A percentile compares a stretch with the other conserved stretches of the same genome.
Conservation (phyloP, 2,329 filamentous ascomycete species). For the Fusarium beomiforme region DNA sequence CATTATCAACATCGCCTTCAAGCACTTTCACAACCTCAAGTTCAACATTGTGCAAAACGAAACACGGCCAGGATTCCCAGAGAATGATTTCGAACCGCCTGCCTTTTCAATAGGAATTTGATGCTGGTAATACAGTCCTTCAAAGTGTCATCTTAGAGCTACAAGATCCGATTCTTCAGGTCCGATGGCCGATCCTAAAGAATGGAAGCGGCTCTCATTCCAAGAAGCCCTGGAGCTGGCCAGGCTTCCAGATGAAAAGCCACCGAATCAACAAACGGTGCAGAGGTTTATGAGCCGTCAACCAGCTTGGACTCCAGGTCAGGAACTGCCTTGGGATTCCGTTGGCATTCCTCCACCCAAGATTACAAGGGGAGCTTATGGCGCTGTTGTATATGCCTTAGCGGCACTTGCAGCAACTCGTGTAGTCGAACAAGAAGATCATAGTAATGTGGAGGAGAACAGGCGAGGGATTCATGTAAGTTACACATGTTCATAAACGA, state of each 20-base stretch:
- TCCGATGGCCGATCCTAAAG: conserved; percentile 18
- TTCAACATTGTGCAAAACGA: background rate
- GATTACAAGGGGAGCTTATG: conserved; percentile 46
- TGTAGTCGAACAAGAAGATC: conserved; percentile 47
- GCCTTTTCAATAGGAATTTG: background rate
- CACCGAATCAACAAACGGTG: background rate
- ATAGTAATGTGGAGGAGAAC: conserved; percentile 8
- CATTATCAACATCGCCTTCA: background rate
- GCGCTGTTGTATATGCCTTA: conserved; percentile 52
- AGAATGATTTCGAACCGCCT: fast-evolving
- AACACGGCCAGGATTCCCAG: too few relatives aligned
- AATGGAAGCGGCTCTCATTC: conserved; percentile 43
- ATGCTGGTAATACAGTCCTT: too few relatives aligned
- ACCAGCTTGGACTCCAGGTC: conserved; percentile 48
- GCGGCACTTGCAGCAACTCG: conserved; percentile 50
- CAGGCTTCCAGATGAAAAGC: conserved; percentile 33
- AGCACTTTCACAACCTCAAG: background rate
- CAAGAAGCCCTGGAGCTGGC: conserved; percentile 45
- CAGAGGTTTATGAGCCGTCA: conserved; percentile 46
- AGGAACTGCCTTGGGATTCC: conserved; percentile 45
- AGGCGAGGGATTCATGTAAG: conserved; percentile 52
- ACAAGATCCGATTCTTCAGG: background rate
- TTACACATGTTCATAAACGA: background rate
- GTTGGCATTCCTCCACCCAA: conserved; percentile 21
- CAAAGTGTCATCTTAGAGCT: background rate